Conservation (phyloP, 1,284 basidiomycete genomes). For the Butyriboletus appendiculatus region DNA sequence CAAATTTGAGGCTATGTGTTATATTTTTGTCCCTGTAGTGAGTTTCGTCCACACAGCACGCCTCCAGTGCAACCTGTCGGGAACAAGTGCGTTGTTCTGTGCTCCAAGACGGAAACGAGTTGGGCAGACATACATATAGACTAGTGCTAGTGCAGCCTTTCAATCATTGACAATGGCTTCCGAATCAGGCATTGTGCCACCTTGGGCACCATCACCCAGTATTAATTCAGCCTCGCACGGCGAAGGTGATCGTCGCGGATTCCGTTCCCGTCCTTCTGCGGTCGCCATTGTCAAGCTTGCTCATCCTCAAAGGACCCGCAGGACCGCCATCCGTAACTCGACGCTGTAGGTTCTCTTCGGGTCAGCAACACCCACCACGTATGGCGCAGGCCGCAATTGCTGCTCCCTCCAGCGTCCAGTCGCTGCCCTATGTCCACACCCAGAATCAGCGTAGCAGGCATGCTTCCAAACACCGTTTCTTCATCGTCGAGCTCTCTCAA, state of each 20-base stretch:
- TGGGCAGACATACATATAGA: neutral
- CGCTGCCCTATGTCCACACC: conserved; percentile 28
- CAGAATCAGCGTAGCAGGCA: conserved; percentile 37
- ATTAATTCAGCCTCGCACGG: conserved; percentile 18
- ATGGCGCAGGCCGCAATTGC: conserved; percentile 34
- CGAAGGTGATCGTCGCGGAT: conserved; percentile 32
- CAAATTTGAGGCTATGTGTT: neutral
- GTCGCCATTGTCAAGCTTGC: conserved; percentile 9
- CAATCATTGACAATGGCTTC: conserved; percentile 22
- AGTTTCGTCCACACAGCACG: neutral
- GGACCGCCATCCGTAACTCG: conserved; percentile 11
- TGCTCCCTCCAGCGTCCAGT: conserved; percentile 19
- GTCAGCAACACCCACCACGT: neutral
- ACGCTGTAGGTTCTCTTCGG: conserved; percentile 1
- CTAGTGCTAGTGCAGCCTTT: neutral
- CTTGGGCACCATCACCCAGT: conserved; percentile 15
- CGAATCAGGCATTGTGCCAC: conserved; percentile 25
- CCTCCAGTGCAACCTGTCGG: neutral
- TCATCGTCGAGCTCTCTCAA: conserved; percentile 64
- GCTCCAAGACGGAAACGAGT: conserved; percentile 4
- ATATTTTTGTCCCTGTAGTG: conserved; percentile 1
- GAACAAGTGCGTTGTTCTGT: neutral
- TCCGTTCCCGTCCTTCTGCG: conserved; percentile 20
- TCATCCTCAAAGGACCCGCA: conserved; percentile 1
- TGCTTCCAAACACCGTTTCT: conserved; percentile 58